Evolutionary conservation across 2,329 filamentous ascomycete genomes (phyloP).

Genomic region (Pestalotiopsis sp.): DNA sequence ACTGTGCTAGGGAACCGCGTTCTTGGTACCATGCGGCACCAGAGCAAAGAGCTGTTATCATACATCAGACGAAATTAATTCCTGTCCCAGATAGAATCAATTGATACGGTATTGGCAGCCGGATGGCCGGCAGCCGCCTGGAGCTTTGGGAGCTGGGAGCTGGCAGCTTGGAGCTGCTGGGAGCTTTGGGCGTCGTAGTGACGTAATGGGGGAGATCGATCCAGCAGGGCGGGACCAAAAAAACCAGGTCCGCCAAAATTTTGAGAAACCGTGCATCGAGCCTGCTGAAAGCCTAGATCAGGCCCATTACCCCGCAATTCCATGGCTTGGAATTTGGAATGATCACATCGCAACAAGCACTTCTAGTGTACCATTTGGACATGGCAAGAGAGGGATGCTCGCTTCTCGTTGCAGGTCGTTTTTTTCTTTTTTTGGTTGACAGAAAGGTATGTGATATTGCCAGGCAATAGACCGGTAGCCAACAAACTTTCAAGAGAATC

Average conservation of each 20-base stretch:
- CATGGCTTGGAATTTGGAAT: not conserved
- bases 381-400: too few relatives aligned
- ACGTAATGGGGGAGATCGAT: conserved; percentile 6
- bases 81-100: not conserved
- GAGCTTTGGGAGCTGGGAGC: not conserved
- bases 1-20: not conserved
- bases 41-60: not conserved
- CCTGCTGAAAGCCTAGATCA: not conserved
- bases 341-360: too few relatives aligned
- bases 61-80: not conserved
- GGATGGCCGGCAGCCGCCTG: not conserved
- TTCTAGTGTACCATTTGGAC: too few relatives aligned
- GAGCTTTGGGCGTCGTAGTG: conserved; percentile 1
- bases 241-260: too few relatives aligned
- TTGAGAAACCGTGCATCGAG: too few relatives aligned
- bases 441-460: too few relatives aligned
- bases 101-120: not conserved
- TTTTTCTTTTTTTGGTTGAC: too few relatives aligned
- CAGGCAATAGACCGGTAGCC: too few relatives aligned
- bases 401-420: too few relatives aligned
- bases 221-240: too few relatives aligned
- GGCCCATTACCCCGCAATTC: conserved; percentile 4
- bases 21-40: not conserved
- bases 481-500: too few relatives aligned
- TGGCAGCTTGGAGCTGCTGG: not conserved